Evolutionary conservation across 768 basidiomycete genomes (phyloP).

Genomic region (Naganishia randhawae): DNA sequence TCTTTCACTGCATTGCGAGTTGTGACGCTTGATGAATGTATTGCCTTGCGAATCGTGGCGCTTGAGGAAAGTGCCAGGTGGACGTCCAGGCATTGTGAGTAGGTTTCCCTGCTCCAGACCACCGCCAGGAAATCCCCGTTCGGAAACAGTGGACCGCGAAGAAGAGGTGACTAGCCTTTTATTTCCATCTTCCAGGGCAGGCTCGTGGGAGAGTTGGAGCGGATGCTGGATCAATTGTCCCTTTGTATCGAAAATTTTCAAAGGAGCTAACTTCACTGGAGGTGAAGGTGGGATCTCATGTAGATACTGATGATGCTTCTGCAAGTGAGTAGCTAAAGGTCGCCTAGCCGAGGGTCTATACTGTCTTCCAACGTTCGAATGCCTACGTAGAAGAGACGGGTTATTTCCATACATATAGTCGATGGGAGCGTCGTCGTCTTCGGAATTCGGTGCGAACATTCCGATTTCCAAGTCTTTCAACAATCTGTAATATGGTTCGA

Average conservation of each 20-base stretch:
- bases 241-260: not conserved
- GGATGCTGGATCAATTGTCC: not conserved
- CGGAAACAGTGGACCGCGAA: not conserved
- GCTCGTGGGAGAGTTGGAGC: not conserved
- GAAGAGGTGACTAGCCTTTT: not conserved
- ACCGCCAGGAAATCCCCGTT: not conserved
- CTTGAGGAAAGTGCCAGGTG: not conserved
- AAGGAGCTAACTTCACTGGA: not conserved
- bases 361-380: not conserved
- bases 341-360: not conserved
- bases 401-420: too few species aligned
- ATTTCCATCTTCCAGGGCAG: not conserved
- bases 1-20: not conserved
- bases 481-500: too few species aligned
- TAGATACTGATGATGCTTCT: not conserved
- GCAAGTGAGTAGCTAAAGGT: not conserved
- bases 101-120: not conserved
- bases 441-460: too few species aligned
- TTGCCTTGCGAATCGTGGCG: not conserved
- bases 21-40: not conserved
- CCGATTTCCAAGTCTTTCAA: too few species aligned
- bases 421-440: too few species aligned
- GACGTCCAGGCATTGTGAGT: not conserved
- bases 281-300: conserved; percentile 1
- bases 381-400: too few species aligned